A percentile compares a stretch with the other conserved stretches of the same genome.
Conservation (phyloP, 2,329 filamentous ascomycete species). For the Venturia pyrina region DNA sequence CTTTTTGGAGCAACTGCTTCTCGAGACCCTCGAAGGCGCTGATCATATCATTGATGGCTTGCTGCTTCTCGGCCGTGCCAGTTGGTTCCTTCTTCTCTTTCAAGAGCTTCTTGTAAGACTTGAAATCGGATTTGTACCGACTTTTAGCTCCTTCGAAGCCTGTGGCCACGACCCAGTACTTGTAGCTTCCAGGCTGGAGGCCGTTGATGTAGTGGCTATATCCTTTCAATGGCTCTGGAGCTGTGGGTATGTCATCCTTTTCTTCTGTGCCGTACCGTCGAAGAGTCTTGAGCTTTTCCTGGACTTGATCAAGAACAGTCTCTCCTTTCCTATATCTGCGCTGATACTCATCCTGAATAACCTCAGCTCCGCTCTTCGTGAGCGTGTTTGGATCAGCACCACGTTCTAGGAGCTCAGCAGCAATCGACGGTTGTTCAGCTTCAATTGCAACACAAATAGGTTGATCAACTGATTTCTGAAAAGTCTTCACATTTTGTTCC, state of each 20-base stretch:
- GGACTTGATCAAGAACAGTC: conserved; percentile 53
- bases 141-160: conserved; percentile 29
- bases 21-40: conserved; percentile 47
- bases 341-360: conserved; percentile 23
- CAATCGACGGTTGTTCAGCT: conserved; percentile 42
- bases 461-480: conserved; percentile 44
- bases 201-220: conserved; percentile 41
- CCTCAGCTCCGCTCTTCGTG: conserved; percentile 28
- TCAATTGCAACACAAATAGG: conserved; percentile 55
- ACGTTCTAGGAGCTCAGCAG: conserved; percentile 48
- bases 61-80: conserved; percentile 42
- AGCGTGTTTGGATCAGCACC: conserved; percentile 59
- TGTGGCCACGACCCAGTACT: conserved; percentile 42
- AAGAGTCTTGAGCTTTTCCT: conserved; percentile 41
- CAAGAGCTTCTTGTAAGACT: conserved; percentile 20
- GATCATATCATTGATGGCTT: conserved; percentile 43
- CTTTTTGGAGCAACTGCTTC: conserved; percentile 42
- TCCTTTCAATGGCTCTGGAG: conserved; percentile 28
- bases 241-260: conserved; percentile 16
- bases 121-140: conserved; percentile 26
- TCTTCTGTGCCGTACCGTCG: conserved; percentile 28
- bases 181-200: conserved; percentile 48
- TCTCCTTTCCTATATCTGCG: conserved; percentile 30
- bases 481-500: conserved; percentile 42
- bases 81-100: conserved; percentile 13